These are phyloP conservation scores for Epichloe sibirici DNA, from an alignment of 2,329 filamentous ascomycete genomes.

Conservation along the genomic window DNA sequence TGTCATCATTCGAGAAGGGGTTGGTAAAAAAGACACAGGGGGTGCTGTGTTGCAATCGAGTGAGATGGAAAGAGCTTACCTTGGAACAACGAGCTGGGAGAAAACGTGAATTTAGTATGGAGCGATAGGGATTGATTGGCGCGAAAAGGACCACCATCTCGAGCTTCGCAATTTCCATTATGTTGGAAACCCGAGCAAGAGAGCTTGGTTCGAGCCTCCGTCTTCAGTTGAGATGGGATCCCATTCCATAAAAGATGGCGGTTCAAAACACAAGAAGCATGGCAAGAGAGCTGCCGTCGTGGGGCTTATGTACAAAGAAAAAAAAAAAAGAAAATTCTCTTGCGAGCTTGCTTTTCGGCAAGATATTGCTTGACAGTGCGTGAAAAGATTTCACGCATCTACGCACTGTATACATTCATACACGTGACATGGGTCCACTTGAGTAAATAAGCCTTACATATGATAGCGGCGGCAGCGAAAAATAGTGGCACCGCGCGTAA, in stretches of 20 bases:
- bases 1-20: slow-evolving; percentile 55
- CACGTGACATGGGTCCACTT: slow-evolving; percentile 15
- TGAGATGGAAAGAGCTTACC: slow-evolving; percentile 13
- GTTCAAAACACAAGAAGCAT: no score
- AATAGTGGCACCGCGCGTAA: neutral
- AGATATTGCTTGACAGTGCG: slow-evolving; percentile 23
- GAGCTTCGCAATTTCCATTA: neutral
- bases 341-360: slow-evolving; percentile 6
- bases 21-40: slow-evolving; percentile 4
- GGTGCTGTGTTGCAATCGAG: neutral
- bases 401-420: slow-evolving; percentile 9
- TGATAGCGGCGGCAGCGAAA: neutral
- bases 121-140: no score
- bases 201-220: neutral
- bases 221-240: neutral
- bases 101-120: neutral
- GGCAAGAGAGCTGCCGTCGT: neutral
- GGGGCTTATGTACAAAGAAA: neutral
- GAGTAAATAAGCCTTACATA: neutral
- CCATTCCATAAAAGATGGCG: no score
- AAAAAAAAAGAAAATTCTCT: neutral
- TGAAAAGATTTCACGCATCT: slow-evolving; percentile 14
- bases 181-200: neutral
- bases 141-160: neutral
- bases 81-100: slow-evolving; percentile 4